Conservation (phyloP, 192 early-diverging fungal species). For the Umbelopsis ramanniana region DNA sequence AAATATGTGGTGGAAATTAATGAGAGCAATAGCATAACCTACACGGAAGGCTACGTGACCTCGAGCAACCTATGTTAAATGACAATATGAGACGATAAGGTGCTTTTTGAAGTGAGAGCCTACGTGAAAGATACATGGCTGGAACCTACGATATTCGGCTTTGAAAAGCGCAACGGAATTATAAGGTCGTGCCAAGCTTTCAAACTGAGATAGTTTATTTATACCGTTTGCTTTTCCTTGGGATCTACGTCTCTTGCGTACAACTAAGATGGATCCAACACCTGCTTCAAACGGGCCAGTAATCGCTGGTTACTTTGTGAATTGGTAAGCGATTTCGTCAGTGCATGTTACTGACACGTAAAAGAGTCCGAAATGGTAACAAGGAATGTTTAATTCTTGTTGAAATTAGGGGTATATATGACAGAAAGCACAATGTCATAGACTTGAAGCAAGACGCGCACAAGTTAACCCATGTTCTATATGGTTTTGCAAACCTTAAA, state of each 20-base stretch:
- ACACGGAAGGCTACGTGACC: too few species aligned
- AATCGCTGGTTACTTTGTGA: slow-evolving; percentile 46
- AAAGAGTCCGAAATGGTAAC: background rate
- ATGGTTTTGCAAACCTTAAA: slow-evolving; percentile 77
- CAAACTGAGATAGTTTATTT: too few species aligned
- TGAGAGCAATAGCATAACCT: too few species aligned
- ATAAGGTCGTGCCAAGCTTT: too few species aligned
- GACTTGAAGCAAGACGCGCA: slow-evolving; percentile 60
- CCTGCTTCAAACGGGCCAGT: slow-evolving; percentile 34
- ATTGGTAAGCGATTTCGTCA: slow-evolving; percentile 30
- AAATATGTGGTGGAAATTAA: too few species aligned
- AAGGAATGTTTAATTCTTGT: background rate
- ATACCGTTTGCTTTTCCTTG: background rate
- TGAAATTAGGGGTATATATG: slow-evolving; percentile 69
- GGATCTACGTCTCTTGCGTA: background rate
- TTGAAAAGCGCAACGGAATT: too few species aligned
- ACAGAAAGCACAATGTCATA: slow-evolving; percentile 63
- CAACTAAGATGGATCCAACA: slow-evolving; percentile 19
- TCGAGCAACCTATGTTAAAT: too few species aligned
- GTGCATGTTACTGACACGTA: background rate
- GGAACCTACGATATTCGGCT: too few species aligned
- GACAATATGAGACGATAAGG: too few species aligned
- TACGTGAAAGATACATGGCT: too few species aligned
- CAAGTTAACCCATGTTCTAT: slow-evolving; percentile 78
- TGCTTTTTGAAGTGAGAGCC: too few species aligned